Conservation (phyloP, 2,329 filamentous ascomycete genomes). For the Aureobasidium musti region DNA sequence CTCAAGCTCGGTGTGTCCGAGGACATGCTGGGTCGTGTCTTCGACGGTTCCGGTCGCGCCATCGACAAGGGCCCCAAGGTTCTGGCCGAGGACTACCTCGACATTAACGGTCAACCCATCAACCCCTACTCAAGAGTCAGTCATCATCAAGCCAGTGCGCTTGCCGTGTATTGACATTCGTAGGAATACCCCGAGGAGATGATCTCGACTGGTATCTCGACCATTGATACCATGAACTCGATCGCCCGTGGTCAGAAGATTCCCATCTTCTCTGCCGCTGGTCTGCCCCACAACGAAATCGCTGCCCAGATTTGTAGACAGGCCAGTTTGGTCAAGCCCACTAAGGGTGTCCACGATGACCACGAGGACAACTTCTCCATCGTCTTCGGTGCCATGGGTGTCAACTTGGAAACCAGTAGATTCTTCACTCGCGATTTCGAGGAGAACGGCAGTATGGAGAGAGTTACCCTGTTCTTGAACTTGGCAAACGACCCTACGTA, state of each 20-base stretch:
- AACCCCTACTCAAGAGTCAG: constrained; percentile 93
- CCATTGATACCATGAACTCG: constrained; percentile 91
- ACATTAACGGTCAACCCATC: constrained; percentile 98
- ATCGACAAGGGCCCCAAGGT: constrained; percentile 99
- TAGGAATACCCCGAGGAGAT: constrained; percentile 89
- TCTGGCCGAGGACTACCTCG: constrained; percentile 93
- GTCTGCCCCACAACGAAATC: constrained; percentile 99
- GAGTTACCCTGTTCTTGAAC: constrained; percentile 96
- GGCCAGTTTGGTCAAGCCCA: constrained; percentile 83
- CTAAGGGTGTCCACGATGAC: constrained; percentile 92
- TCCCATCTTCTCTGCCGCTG: constrained; percentile 96
- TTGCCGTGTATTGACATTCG: constrained; percentile 1
- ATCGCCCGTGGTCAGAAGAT: constrained; percentile 99
- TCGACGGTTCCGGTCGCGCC: constrained; percentile 94
- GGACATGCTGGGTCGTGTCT: constrained; percentile 99
- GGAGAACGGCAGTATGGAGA: constrained; percentile 98
- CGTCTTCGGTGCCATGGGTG: constrained; percentile 99
- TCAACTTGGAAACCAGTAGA: constrained; percentile 96
- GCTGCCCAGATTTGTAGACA: constrained; percentile 98
- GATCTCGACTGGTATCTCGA: constrained; percentile 99
- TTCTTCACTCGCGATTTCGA: constrained; percentile 99
- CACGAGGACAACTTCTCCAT: constrained; percentile 99
- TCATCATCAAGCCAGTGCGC: constrained; percentile 38
- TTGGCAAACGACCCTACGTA: constrained; percentile 98
- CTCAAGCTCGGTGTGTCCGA: constrained; percentile 98